Evolutionary conservation across 768 basidiomycete genomes (phyloP).

Genomic region (Termitomyces sp.): DNA sequence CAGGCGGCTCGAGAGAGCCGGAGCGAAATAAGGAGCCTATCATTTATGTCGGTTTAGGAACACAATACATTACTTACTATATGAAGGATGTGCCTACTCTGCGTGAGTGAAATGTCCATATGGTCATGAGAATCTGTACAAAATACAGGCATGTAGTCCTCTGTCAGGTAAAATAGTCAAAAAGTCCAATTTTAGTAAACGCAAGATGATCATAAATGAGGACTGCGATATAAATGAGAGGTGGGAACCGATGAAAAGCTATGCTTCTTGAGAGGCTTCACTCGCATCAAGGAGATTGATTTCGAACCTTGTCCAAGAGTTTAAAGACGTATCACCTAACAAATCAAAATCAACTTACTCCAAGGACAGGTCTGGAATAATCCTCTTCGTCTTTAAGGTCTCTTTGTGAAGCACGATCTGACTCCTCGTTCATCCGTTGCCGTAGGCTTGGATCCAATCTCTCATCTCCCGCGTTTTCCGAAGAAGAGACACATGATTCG

Average conservation of each 20-base stretch:
- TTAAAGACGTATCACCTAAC: not conserved
- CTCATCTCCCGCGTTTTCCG: slow-evolving; percentile 32
- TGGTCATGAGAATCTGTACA: slow-evolving; percentile 6
- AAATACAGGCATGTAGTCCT: slow-evolving; percentile 5
- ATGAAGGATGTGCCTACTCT: slow-evolving; percentile 5
- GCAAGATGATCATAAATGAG: not conserved
- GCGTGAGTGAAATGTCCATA: slow-evolving; percentile 6
- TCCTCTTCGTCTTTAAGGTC: slow-evolving; percentile 49
- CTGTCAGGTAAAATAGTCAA: slow-evolving; percentile 1
- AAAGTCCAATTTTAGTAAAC: slow-evolving; percentile 8
- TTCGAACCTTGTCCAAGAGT: slow-evolving; percentile 40
- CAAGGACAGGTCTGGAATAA: slow-evolving; percentile 51
- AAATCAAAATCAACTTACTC: slow-evolving; percentile 28
- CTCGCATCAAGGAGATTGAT: slow-evolving; percentile 45
- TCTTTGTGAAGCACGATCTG: slow-evolving; percentile 22
- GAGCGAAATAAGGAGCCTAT: slow-evolving; percentile 1
- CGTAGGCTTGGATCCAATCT: slow-evolving; percentile 42
- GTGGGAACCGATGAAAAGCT: not conserved
- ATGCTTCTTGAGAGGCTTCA: slow-evolving; percentile 22
- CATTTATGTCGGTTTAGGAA: slow-evolving; percentile 5
- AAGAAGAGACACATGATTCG: slow-evolving; percentile 29
- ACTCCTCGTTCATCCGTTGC: slow-evolving; percentile 24
- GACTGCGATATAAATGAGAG: not conserved
- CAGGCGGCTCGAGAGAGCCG: not conserved
- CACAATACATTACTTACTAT: slow-evolving; percentile 7